Percentiles rank a stretch among this genome's conserved stretches.
Evolutionary conservation across 1,284 basidiomycete species (phyloP).

Genomic region (Microbotryomycetes sp.): DNA sequence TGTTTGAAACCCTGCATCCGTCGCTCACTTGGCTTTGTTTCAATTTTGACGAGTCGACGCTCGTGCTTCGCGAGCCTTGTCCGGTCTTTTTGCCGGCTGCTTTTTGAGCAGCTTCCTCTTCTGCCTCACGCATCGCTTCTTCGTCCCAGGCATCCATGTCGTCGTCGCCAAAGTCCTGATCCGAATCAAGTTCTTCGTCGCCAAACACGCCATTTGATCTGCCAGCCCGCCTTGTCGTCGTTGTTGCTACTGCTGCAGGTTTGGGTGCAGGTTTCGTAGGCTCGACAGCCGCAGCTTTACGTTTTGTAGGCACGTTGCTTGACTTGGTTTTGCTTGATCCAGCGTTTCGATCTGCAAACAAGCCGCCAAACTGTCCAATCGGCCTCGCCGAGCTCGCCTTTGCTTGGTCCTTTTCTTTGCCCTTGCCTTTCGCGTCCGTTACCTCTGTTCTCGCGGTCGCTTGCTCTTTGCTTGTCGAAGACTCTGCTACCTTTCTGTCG

Average conservation of each 20-base stretch:
- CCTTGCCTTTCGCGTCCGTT: background rate
- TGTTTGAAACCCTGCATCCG: no score
- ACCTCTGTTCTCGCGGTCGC: background rate
- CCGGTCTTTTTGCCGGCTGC: no score
- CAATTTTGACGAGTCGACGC: background rate
- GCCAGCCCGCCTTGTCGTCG: background rate
- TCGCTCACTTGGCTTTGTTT: background rate
- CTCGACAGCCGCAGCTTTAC: conserved; percentile 1
- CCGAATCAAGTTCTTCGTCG: conserved; percentile 5
- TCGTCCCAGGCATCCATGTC: background rate
- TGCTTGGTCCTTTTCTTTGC: background rate
- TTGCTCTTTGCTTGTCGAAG: background rate
- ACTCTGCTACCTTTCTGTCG: background rate
- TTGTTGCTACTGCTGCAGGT: no score
- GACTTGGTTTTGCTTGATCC: background rate
- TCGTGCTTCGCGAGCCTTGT: background rate
- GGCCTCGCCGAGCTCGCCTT: background rate
- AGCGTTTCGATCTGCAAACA: background rate
- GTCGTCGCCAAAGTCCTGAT: background rate
- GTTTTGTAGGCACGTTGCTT: background rate
- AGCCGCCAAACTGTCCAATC: conserved; percentile 1
- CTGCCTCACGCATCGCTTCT: conserved; percentile 9
- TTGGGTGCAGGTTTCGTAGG: background rate
- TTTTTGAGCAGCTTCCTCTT: background rate
- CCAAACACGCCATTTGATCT: conserved; percentile 6